Evolutionary conservation across 768 basidiomycete species (phyloP).

Genomic region (Leccinum incarnatum): DNA sequence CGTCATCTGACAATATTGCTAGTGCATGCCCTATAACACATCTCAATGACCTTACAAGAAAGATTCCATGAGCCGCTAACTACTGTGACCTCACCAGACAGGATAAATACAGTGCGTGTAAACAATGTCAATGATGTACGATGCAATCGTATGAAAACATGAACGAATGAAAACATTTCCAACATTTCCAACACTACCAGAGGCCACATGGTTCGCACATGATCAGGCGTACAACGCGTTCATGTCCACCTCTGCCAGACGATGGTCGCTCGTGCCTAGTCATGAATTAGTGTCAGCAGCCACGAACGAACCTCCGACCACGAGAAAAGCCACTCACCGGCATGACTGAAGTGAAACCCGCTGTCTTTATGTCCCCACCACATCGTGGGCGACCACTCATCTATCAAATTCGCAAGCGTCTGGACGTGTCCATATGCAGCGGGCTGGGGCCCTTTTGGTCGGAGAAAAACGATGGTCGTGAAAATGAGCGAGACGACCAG

Average conservation of each 20-base stretch:
- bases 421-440: slow-evolving; percentile 34
- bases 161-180: not conserved
- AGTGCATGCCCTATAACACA: no score
- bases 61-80: no score
- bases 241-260: slow-evolving; percentile 17
- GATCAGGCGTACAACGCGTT: not conserved
- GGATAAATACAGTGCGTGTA: no score
- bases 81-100: no score
- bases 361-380: slow-evolving; percentile 29
- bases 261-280: slow-evolving; percentile 23
- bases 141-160: no score
- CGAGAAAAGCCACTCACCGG: slow-evolving; percentile 17
- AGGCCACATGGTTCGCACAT: not conserved
- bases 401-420: slow-evolving; percentile 34
- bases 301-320: not conserved
- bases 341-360: slow-evolving; percentile 10
- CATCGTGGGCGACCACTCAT: slow-evolving; percentile 35
- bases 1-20: no score
- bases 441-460: slow-evolving; percentile 27
- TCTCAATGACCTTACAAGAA: no score
- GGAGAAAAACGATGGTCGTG: slow-evolving; percentile 8
- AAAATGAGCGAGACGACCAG: slow-evolving; percentile 18
- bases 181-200: not conserved
- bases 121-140: no score
- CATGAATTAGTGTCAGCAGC: not conserved